Base-by-base conservation (phyloP, 2,329 filamentous ascomycete species). In the Didymella arachidicola region DNA sequence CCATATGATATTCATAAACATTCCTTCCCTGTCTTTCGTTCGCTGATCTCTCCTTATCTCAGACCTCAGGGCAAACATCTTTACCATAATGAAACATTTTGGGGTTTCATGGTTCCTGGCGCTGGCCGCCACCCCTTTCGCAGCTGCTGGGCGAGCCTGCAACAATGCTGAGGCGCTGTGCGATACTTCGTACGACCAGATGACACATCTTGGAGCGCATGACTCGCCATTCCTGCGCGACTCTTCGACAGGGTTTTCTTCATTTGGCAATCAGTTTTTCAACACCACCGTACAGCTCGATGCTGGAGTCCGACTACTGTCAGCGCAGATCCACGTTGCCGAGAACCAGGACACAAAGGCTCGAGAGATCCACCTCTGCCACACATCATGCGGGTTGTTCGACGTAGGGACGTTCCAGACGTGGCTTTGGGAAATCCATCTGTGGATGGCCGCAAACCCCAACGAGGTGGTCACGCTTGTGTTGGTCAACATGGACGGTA, bases 141-240 rank as follows among this genome's bases (percentile, higher is more conserved):
- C 45, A 30, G 41, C 11, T 26, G 56, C 44, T 32, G 58, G 53
- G 18, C 61, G 62, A 53, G 85, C 86, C 26, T 94, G 91, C 83
- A 93, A 94, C 79, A 93, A 93, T 79, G 91, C 89, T 1, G 89
- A 90, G 0, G 77, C 81, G 38, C 84, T 94, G 16, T 94, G 91
- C 79, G 62, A 86, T 86, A 63, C 79, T 16, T 56, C 84, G 12
- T 93, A 93, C 79, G 87, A 86, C 76, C 85, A 88, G 60, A 83
- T 94, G 62, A 92, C 89, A 1, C 84, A 93, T 75, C 84, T 93
- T 70, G 90, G 89, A 25, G 89, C 88, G 22, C 90, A 92, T 78
- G 84, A 92, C 77, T 87, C 85, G 59, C 82, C 89, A 7, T 93
- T 92, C 71, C 73, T 92, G 34, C 82, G 88, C 53, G 87, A 91